These are phyloP conservation scores for Nicotiana noctiflora DNA, from an alignment of 257 asterid species.

Conservation along the genomic window DNA sequence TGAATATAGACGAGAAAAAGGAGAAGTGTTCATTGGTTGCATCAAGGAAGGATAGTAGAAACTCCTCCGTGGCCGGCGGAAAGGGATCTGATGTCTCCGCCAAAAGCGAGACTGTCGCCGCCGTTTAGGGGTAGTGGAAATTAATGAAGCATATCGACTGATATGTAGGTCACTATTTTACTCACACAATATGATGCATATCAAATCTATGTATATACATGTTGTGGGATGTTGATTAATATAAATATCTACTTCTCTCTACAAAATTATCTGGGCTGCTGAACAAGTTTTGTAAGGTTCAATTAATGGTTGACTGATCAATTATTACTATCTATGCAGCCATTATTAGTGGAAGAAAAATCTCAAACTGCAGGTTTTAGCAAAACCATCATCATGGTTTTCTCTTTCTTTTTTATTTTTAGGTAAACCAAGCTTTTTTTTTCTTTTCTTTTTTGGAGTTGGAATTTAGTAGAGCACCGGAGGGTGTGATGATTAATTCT, in stretches of 20 bases:
- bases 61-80: conserved; percentile 1
- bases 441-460: background rate
- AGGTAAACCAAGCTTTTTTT: background rate
- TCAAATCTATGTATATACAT: background rate
- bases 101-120: background rate
- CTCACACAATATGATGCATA: background rate
- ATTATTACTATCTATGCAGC: background rate
- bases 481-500: background rate
- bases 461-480: background rate
- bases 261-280: background rate
- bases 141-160: background rate
- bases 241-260: background rate
- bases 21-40: conserved; percentile 2
- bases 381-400: background rate
- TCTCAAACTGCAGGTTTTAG: background rate
- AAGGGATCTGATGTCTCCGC: conserved; percentile 9
- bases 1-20: conserved; percentile 8
- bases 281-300: background rate
- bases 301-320: background rate
- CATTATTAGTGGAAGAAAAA: background rate
- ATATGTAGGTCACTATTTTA: background rate
- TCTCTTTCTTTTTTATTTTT: background rate
- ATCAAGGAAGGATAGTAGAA: background rate
- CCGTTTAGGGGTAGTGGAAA: background rate
- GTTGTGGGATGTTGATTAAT: background rate